phyloP scores from a whole-genome alignment of 768 basidiomycete species.

The Calvatia gigantea region DNA sequence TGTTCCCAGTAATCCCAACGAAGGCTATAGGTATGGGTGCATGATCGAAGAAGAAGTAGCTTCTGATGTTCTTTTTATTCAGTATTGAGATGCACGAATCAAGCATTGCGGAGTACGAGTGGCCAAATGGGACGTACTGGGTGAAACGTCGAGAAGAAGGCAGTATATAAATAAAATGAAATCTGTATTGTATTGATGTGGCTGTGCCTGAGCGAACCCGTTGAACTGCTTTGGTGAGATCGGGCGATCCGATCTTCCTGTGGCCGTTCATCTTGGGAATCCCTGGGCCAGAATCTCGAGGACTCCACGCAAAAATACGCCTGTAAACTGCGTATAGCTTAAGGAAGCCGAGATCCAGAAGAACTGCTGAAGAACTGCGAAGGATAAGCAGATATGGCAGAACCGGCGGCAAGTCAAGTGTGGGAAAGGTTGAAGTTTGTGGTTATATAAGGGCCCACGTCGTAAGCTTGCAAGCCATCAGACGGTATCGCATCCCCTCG shows the following conservation, averaged over 20 bases:
- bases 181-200: constrained; percentile 5
- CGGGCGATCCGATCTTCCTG: constrained; percentile 7
- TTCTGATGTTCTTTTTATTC: constrained; percentile 7
- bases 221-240: constrained; percentile 3
- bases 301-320: neutral
- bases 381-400: neutral
- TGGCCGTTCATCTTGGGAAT: neutral
- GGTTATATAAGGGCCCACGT: constrained; percentile 7
- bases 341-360: neutral
- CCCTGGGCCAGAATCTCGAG: neutral
- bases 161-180: constrained; percentile 8
- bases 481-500: neutral
- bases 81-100: constrained; percentile 87
- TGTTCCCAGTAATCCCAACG: constrained; percentile 69
- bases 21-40: constrained; percentile 68
- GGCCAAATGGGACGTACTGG: constrained; percentile 88
- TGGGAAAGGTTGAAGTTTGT: constrained; percentile 9
- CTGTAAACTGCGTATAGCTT: neutral
- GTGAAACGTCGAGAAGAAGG: constrained; percentile 22
- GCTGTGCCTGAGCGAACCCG: constrained; percentile 8
- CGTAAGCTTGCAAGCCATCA: constrained; percentile 10
- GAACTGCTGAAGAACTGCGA: too few species aligned
- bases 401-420: constrained; percentile 11
- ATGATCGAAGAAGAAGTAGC: neutral
- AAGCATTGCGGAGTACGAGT: constrained; percentile 82